Evolutionary conservation across 208 protist genomes (phyloP), one percentile per base, ranked within the genome.

Genomic region (Lotmaria passim): DNA sequence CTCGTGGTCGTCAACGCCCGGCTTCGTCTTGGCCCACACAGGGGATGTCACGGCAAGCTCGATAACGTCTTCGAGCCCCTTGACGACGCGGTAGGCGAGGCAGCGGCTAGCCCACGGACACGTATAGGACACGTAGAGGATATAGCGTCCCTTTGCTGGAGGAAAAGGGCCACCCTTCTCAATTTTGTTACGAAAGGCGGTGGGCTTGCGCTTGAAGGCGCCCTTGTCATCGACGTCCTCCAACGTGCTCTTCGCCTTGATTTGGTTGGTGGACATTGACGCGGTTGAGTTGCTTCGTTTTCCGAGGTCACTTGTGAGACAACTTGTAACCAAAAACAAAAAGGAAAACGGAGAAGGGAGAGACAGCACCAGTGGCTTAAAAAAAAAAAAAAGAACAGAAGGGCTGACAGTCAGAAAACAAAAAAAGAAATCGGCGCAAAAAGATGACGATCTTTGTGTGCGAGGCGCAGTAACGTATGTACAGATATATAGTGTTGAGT

Each of bases 31-130:
- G n/a, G 70, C 71, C 81, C 77, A 90, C 51, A 82, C 78, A 7
- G 85, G 86, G 17, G 78, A 78, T n/a, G 78, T 80, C 31, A 86
- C 70, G 44, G 64, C 76, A 15, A 93, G 55, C 51, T 67, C 48
- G 66, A 93, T 85, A 10, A 82, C 77, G 38, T 87, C 33, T 55
- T 93, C 71, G 15, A 95, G 58, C 2, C 89, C 89, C 63, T 93
- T 92, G 0, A 89, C 39, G 3, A 51, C 58, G 28, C 81, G 47
- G 31, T 86, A 78, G 23, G 85, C 80, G 17, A 84, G n/a, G 33
- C 78, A 86, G 53, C 89, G 71, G 51, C 72, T 67, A 12, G 87
- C 87, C 90, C 93, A 97, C 38, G 95, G 95, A 73, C 95, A 98
- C 10, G 86, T 89, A 52, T 85, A 81, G 15, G 75, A 79, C 7